Evolutionary conservation across 305 asterid genomes (phyloP).

Genomic region (Nicotiana rustica): DNA sequence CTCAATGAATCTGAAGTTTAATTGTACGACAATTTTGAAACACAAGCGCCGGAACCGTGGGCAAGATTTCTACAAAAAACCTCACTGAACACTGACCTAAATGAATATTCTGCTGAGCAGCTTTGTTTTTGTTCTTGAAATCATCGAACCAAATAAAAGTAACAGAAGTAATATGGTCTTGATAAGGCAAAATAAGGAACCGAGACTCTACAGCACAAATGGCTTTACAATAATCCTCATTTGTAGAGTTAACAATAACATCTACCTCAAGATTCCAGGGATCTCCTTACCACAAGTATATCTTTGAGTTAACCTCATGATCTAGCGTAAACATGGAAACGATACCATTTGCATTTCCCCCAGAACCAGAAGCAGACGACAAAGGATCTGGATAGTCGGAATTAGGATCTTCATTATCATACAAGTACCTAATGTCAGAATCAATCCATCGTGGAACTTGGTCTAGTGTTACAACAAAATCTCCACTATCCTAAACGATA

Average conservation of each 20-base stretch:
- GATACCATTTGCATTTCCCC: constrained; percentile 63
- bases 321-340: constrained; percentile 80
- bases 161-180: constrained; percentile 80
- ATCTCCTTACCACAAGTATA: constrained; percentile 91
- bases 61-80: too few relatives aligned
- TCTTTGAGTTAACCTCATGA: constrained; percentile 74
- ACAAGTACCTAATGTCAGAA: constrained; percentile 67
- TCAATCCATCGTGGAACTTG: constrained; percentile 90
- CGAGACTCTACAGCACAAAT: constrained; percentile 95
- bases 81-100: too few relatives aligned
- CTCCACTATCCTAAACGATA: too few relatives aligned
- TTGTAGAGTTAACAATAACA: constrained; percentile 94
- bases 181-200: constrained; percentile 90
- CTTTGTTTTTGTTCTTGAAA: constrained; percentile 75
- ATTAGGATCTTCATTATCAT: constrained; percentile 74
- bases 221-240: constrained; percentile 94
- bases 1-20: too few relatives aligned
- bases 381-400: constrained; percentile 75
- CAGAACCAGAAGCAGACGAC: constrained; percentile 71
- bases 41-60: too few relatives aligned
- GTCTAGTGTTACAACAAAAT: constrained; percentile 75
- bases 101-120: constrained; percentile 89
- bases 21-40: too few relatives aligned
- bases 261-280: constrained; percentile 97
- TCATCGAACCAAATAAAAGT: constrained; percentile 95